Percentiles rank a stretch among this genome's conserved stretches.
Evolutionary conservation across 306 rosid species (phyloP).

Genomic region (Malus asiatica): DNA sequence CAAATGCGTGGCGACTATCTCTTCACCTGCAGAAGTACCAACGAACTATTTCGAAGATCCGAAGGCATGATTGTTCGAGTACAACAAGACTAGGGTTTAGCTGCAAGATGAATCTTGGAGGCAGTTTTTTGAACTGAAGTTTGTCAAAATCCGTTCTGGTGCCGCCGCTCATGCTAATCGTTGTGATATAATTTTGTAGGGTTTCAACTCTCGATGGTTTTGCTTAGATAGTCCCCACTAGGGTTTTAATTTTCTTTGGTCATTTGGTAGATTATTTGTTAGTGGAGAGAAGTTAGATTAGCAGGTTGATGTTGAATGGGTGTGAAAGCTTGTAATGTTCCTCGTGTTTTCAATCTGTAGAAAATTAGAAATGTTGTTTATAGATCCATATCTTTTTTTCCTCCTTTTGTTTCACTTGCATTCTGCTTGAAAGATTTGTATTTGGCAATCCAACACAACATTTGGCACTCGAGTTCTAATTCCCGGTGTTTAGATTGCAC

Average conservation of each 20-base stretch:
- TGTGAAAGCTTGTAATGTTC: not conserved
- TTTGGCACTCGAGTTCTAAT: not conserved
- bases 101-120: not conserved
- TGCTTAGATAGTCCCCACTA: not conserved
- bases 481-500: not conserved
- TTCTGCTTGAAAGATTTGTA: not conserved
- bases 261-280: not conserved
- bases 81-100: not conserved
- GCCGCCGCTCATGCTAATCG: not conserved
- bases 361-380: not conserved
- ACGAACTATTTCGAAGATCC: constrained; percentile 45
- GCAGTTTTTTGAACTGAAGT: not conserved
- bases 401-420: not conserved
- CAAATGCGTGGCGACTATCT: constrained; percentile 64
- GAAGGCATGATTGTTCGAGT: not conserved
- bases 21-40: constrained; percentile 84
- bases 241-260: not conserved
- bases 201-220: not conserved
- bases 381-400: not conserved
- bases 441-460: not conserved
- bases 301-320: not conserved
- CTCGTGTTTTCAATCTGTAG: not conserved
- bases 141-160: not conserved
- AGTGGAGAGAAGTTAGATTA: not conserved
- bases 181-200: not conserved